Percentiles rank a stretch among this genome's conserved stretches.
phyloP scores from a whole-genome alignment of 495 filamentous ascomycete genomes.

The Cercophora samala region DNA sequence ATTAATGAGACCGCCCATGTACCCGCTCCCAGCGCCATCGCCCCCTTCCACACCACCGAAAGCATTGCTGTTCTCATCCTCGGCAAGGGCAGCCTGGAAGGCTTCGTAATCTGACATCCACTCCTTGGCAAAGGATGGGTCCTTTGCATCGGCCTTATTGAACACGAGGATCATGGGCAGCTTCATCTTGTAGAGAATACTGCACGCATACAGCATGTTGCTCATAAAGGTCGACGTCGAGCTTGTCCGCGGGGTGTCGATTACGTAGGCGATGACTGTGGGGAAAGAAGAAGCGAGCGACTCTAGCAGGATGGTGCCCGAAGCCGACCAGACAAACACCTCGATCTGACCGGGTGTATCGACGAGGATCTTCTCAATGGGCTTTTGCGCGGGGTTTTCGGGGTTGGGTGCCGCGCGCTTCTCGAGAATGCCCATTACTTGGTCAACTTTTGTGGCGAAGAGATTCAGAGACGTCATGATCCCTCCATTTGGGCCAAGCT shows the following conservation, averaged over 20 bases:
- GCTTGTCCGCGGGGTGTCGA: constrained; percentile 89
- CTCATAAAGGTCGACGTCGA: constrained; percentile 97
- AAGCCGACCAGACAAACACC: constrained; percentile 96
- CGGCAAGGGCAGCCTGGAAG: constrained; percentile 80
- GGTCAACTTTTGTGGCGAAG: constrained; percentile 96
- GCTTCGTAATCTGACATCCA: constrained; percentile 99
- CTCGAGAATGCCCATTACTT: constrained; percentile 83
- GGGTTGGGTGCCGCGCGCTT: constrained; percentile 72
- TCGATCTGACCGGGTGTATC: constrained; percentile 98
- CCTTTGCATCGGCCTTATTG: constrained; percentile 95
- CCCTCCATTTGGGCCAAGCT: constrained; percentile 95
- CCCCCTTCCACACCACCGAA: constrained; percentile 74
- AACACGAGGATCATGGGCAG: constrained; percentile 97
- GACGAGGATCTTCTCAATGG: constrained; percentile 79
- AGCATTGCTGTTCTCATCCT: constrained; percentile 73
- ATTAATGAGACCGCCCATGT: constrained; percentile 95
- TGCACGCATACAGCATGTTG: constrained; percentile 99
- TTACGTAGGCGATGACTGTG: constrained; percentile 93
- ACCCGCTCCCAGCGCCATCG: constrained; percentile 71
- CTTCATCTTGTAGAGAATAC: constrained; percentile 96
- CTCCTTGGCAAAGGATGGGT: constrained; percentile 88
- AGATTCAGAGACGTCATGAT: constrained; percentile 94
- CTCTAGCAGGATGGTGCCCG: constrained; percentile 87
- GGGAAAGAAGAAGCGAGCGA: constrained; percentile 90
- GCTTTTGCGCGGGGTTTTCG: constrained; percentile 56